Evolutionary conservation across 768 basidiomycete species (phyloP).

Genomic region (Podaxis sp.): DNA sequence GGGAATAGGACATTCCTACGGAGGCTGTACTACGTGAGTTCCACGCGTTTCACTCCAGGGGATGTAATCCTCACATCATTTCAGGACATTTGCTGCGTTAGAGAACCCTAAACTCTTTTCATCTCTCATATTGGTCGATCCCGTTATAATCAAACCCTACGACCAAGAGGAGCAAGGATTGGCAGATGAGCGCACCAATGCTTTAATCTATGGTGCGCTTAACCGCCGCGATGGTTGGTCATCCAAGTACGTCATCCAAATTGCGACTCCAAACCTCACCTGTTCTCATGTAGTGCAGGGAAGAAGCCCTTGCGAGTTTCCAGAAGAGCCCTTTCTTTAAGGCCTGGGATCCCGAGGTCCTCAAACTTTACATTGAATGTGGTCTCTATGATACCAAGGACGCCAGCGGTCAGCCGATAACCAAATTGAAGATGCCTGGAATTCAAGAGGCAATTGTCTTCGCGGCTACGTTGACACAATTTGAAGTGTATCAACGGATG

Average conservation of each 20-base stretch:
- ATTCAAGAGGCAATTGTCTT: constrained; percentile 68
- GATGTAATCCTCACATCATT: neutral
- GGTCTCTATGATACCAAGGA: constrained; percentile 43
- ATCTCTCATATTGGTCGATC: constrained; percentile 75
- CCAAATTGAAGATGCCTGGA: constrained; percentile 64
- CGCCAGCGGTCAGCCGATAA: constrained; percentile 32
- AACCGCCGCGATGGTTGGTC: constrained; percentile 62
- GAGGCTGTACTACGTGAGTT: constrained; percentile 74
- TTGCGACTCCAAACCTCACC: neutral
- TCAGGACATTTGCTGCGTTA: constrained; percentile 61
- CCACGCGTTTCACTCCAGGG: neutral
- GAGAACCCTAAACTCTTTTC: constrained; percentile 68
- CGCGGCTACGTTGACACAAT: constrained; percentile 42
- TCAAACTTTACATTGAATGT: constrained; percentile 60
- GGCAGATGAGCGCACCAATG: constrained; percentile 17
- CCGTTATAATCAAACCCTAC: constrained; percentile 53
- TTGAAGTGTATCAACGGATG: constrained; percentile 43
- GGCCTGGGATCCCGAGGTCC: constrained; percentile 65
- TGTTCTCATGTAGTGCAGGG: constrained; percentile 33
- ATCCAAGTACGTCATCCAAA: constrained; percentile 42
- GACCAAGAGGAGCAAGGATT: constrained; percentile 12
- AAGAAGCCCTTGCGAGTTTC: constrained; percentile 57
- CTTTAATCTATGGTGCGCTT: constrained; percentile 47
- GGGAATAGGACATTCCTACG: constrained; percentile 81
- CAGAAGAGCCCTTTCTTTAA: constrained; percentile 62